A percentile compares a stretch with the other conserved stretches of the same genome.
Evolutionary conservation across 2,329 filamentous ascomycete genomes (phyloP).

Genomic region (Diplodia seriata): DNA sequence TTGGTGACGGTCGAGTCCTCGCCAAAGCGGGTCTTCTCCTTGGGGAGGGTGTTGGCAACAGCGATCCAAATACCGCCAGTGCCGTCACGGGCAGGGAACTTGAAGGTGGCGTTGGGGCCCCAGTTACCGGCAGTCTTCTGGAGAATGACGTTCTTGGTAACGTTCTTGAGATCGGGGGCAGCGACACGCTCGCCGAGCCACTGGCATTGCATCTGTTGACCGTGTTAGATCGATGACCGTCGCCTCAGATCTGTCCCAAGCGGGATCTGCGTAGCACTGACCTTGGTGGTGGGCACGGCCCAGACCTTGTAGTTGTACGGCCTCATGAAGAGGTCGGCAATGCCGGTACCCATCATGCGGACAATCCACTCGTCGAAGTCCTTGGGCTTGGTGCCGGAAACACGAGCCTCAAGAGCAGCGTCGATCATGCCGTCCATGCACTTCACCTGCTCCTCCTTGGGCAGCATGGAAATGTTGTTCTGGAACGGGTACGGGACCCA

Average conservation of each 20-base stretch:
- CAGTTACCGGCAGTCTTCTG: slow-evolving; percentile 96
- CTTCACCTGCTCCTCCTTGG: slow-evolving; percentile 94
- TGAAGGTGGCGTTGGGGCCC: slow-evolving; percentile 98
- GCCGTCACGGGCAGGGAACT: slow-evolving; percentile 93
- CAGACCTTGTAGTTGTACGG: slow-evolving; percentile 99
- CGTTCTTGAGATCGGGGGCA: slow-evolving; percentile 91
- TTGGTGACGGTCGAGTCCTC: slow-evolving; percentile 82
- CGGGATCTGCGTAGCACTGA: slow-evolving; percentile 53
- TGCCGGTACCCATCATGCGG: slow-evolving; percentile 84
- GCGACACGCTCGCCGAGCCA: slow-evolving; percentile 99
- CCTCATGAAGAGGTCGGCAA: slow-evolving; percentile 97
- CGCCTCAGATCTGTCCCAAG: not conserved
- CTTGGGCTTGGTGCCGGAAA: slow-evolving; percentile 89
- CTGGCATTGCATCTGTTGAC: slow-evolving; percentile 88
- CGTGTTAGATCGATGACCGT: slow-evolving; percentile 3
- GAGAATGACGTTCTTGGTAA: slow-evolving; percentile 92
- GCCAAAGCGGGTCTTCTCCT: slow-evolving; percentile 91
- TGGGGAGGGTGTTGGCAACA: slow-evolving; percentile 88
- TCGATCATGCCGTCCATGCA: slow-evolving; percentile 97
- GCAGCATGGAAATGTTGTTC: slow-evolving; percentile 99
- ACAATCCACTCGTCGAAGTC: slow-evolving; percentile 99
- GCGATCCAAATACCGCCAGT: slow-evolving; percentile 99
- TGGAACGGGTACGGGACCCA: slow-evolving; percentile 99
- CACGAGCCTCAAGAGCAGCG: slow-evolving; percentile 84
- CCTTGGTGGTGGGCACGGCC: slow-evolving; percentile 97